phyloP scores from a whole-genome alignment of 2,329 filamentous ascomycete genomes.

The Apiospora hydei region DNA sequence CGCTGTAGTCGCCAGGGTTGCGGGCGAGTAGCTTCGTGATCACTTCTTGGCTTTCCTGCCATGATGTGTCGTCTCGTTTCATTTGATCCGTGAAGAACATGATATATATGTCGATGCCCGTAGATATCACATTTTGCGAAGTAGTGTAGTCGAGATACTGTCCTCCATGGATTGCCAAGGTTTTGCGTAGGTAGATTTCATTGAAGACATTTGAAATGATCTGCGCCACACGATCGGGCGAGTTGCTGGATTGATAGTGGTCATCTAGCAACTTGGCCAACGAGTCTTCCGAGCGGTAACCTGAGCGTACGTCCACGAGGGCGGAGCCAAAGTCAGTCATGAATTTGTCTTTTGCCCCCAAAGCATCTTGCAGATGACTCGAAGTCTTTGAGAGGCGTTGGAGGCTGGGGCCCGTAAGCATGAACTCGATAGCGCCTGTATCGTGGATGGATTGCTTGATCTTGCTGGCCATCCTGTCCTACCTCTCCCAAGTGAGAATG shows the following conservation, averaged over 20 bases:
- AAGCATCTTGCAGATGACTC: rapidly evolving
- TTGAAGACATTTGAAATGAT: background rate
- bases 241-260: background rate
- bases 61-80: background rate
- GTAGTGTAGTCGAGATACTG: background rate
- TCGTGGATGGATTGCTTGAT: too few species aligned
- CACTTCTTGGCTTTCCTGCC: background rate
- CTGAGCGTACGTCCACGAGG: background rate
- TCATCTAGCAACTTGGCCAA: background rate
- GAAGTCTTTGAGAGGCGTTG: rapidly evolving
- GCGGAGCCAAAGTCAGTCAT: too few species aligned
- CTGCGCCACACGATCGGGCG: background rate
- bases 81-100: background rate
- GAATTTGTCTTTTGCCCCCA: background rate
- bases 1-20: background rate
- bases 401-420: too few species aligned
- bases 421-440: too few species aligned
- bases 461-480: too few species aligned
- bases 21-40: background rate
- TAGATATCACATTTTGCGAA: background rate
- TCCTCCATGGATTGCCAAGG: background rate
- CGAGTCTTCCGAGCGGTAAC: background rate
- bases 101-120: background rate
- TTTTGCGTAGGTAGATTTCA: background rate
- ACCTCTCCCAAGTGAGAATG: too few species aligned